Evolutionary conservation across 768 basidiomycete species (phyloP).

Genomic region (Mycena pura): DNA sequence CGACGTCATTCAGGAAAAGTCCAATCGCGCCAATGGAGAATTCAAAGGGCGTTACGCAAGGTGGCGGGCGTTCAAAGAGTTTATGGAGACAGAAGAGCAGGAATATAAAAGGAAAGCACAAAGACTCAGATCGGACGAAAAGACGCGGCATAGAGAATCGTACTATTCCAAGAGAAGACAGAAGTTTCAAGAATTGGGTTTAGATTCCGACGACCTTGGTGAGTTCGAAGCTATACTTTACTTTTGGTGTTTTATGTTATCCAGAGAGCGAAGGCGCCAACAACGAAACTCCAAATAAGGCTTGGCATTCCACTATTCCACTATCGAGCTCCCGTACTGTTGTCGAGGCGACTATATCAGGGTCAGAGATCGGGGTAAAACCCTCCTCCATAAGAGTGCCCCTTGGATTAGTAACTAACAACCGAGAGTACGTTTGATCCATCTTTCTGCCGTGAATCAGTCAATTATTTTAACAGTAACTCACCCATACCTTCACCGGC

Average conservation of each 20-base stretch:
- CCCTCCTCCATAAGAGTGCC: constrained; percentile 27
- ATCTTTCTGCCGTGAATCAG: not conserved
- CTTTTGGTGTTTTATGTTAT: not conserved
- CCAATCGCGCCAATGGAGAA: constrained; percentile 55
- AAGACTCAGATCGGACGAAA: constrained; percentile 36
- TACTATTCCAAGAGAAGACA: constrained; percentile 28
- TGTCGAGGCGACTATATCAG: not conserved
- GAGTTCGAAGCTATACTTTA: not conserved
- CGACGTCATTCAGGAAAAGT: constrained; percentile 14
- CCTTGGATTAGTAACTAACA: constrained; percentile 31
- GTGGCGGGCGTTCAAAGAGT: constrained; percentile 54
- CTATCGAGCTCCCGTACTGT: constrained; percentile 26
- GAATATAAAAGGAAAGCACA: constrained; percentile 36
- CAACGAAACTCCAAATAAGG: not conserved
- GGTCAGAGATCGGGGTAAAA: constrained; percentile 13
- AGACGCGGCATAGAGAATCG: constrained; percentile 30
- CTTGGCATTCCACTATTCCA: not conserved
- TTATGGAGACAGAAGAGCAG: constrained; percentile 46
- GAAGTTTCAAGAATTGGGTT: constrained; percentile 17
- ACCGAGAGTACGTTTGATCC: not conserved
- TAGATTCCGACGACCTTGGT: constrained; percentile 11
- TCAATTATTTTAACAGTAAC: not conserved
- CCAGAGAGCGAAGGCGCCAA: not conserved
- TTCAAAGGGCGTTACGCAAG: constrained; percentile 44
- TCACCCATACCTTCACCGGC: not conserved